phyloP scores from a whole-genome alignment of 768 basidiomycete species.

The Glaciozyma antarctica region DNA sequence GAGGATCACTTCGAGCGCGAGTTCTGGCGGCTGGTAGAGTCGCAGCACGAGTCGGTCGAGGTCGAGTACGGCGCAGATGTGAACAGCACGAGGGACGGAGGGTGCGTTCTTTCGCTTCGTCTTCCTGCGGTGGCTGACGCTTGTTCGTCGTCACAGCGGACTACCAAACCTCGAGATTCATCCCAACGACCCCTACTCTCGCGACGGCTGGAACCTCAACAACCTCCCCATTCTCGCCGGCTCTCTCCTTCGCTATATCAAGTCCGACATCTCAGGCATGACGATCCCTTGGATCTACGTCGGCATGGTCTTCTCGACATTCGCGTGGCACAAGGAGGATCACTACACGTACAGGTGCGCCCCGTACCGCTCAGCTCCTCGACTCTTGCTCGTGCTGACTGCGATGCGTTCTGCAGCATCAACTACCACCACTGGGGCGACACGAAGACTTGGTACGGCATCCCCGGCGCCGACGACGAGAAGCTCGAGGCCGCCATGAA shows the following conservation, averaged over 20 bases:
- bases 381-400: background rate
- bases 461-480: constrained; percentile 88
- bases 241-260: constrained; percentile 90
- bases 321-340: constrained; percentile 99
- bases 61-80: constrained; percentile 99
- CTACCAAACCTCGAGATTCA: constrained; percentile 94
- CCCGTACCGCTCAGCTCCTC: constrained; percentile 45
- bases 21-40: constrained; percentile 94
- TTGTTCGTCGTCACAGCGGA: constrained; percentile 49
- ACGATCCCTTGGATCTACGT: constrained; percentile 81
- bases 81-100: constrained; percentile 93
- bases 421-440: constrained; percentile 79
- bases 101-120: constrained; percentile 47
- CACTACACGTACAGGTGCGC: constrained; percentile 98
- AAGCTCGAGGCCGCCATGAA: constrained; percentile 94
- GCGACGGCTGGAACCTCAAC: constrained; percentile 94
- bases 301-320: constrained; percentile 97
- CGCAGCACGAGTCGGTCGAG: constrained; percentile 80
- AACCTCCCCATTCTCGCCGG: constrained; percentile 80
- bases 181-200: constrained; percentile 73
- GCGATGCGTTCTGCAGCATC: constrained; percentile 15
- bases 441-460: constrained; percentile 99
- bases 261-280: constrained; percentile 98
- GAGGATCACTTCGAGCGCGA: constrained; percentile 89
- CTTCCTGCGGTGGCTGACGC: constrained; percentile 2